phyloP scores from a whole-genome alignment of 2,329 filamentous ascomycete genomes.

The Colletotrichum limetticola region DNA sequence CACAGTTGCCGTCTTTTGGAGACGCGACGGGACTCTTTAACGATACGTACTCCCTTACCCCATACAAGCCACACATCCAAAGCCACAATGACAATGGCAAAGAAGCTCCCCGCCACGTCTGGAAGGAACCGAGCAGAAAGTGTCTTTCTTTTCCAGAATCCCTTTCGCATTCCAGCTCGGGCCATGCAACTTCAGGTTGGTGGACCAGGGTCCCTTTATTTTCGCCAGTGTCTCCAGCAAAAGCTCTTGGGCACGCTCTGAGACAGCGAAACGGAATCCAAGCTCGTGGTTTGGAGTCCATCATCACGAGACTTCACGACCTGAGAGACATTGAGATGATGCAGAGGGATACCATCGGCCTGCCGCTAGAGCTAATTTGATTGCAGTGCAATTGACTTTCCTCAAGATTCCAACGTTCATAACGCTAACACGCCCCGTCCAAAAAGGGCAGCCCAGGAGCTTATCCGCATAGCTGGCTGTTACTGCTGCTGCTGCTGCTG shows the following conservation, averaged over 20 bases:
- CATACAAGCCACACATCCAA: background rate
- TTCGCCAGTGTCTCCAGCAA: slow-evolving; percentile 13
- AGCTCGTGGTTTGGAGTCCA: slow-evolving; percentile 4
- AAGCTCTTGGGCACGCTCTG: background rate
- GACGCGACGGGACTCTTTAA: background rate
- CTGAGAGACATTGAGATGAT: background rate
- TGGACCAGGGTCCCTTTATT: slow-evolving; percentile 28
- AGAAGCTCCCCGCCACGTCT: background rate
- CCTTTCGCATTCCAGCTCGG: slow-evolving; percentile 19
- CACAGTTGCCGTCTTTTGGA: slow-evolving; percentile 9
- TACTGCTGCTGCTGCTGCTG: background rate
- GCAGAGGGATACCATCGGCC: background rate
- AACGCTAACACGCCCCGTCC: slow-evolving; percentile 5
- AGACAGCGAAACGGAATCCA: slow-evolving; percentile 12
- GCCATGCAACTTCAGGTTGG: background rate
- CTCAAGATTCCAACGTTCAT: background rate
- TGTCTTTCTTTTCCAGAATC: slow-evolving; percentile 16
- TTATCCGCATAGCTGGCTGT: background rate
- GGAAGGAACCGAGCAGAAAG: slow-evolving; percentile 1
- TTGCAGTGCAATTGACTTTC: background rate
- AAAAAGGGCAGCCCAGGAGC: slow-evolving; percentile 15
- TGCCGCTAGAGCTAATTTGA: background rate
- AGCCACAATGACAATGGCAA: background rate
- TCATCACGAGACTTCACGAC: slow-evolving; percentile 16
- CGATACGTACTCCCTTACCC: background rate